Conservation (phyloP, 352 stramenopile genomes). For the Phytophthora rubi region DNA sequence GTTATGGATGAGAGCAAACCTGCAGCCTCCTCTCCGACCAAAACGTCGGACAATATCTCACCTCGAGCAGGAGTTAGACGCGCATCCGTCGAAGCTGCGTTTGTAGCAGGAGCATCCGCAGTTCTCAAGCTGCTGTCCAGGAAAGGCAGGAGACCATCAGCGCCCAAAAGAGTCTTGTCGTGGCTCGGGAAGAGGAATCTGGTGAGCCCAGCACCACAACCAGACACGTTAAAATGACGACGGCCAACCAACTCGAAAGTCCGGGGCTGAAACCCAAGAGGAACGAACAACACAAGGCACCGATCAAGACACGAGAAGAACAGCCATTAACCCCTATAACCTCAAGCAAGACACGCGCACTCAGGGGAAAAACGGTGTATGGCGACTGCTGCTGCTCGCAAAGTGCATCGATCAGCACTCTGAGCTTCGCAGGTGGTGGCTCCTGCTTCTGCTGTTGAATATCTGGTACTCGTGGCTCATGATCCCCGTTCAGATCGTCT, state of each 20-base stretch:
- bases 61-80: neutral
- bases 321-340: neutral
- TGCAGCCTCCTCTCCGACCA: neutral
- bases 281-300: neutral
- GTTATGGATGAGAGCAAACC: neutral
- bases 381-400: neutral
- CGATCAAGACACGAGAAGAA: neutral
- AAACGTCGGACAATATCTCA: neutral
- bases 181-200: neutral
- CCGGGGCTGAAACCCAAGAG: neutral
- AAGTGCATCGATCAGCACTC: slow-evolving; percentile 3
- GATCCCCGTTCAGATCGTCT: neutral
- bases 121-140: neutral
- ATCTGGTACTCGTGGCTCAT: neutral
- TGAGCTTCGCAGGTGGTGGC: neutral
- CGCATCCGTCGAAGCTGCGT: neutral
- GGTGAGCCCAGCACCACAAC: neutral
- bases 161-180: neutral
- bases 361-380: neutral
- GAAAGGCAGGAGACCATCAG: neutral
- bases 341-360: neutral
- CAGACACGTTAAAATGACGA: neutral
- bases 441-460: neutral
- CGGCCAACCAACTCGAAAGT: neutral
- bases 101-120: neutral